Base-by-base conservation (phyloP, 768 basidiomycete species). In the Sutorius australiensis region DNA sequence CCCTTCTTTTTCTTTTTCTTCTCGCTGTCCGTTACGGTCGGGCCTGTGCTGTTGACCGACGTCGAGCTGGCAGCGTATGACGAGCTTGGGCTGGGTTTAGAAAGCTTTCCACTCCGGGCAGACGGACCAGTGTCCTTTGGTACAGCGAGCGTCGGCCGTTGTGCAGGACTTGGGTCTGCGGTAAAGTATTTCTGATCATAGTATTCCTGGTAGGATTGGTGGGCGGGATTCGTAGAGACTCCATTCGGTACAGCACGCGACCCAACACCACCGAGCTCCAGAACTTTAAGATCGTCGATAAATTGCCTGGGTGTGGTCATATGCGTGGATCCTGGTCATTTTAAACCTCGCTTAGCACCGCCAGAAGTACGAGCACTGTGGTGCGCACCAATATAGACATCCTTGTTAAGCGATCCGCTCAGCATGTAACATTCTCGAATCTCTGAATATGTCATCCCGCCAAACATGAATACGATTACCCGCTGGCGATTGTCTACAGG, bases 401-500 rank as follows among this genome's bases (percentile, higher is more conserved):
- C 97, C 69, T 88, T 93, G 62, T 88, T 87, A 48, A 92, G 67
- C 2, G 81, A 67, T 43, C 75, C 77, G 3, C 92, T 88, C 14
- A 95, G 75, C 46, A 85, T 77, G 65, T 98, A 98, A 42, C 83
- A 86, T 62, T 93, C 84, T 54, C 95, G 79, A 70, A 95, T 87
- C 71, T 99, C 97, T 0, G 94, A 95, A 67, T 93, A 94, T 2
- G 97, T 95, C 80, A 95, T 86, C 2, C 97, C 97, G 33, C 97
- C 97, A 13, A 91, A 89, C 21, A 98, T 77, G 69, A 98, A 98
- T 16, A 98, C 81, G 33, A 99, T 77, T 13, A 97, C 63, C 28
- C 95, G 80, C 69, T 92, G 87, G 53, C 83, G 79, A 46, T 80
- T 77, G 33, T 86, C 75, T 72, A 68, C 80, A 31, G 72, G 62